A percentile compares a stretch with the other conserved stretches of the same genome.
These are phyloP conservation scores for Ligustrum vulgare DNA, from an alignment of 257 asterid species.

Conservation along the genomic window DNA sequence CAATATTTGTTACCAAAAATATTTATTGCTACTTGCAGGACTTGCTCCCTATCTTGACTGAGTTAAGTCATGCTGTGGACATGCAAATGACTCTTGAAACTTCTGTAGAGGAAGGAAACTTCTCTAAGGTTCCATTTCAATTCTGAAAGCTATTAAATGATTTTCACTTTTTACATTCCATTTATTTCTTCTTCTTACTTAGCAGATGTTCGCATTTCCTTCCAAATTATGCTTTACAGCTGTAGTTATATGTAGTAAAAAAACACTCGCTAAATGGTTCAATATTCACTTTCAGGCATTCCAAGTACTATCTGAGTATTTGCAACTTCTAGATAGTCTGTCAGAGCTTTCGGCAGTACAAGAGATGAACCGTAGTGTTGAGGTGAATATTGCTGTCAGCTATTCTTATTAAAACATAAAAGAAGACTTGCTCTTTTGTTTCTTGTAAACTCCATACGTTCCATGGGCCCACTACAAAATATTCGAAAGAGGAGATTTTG, in stretches of 20 bases:
- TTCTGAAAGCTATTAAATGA: constrained; percentile 25
- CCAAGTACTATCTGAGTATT: constrained; percentile 86
- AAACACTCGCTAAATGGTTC: constrained; percentile 26
- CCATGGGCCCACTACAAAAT: no score
- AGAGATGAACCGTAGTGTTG: constrained; percentile 93
- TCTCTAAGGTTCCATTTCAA: constrained; percentile 68
- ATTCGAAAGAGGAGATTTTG: no score
- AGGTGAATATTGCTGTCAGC: constrained; percentile 53
- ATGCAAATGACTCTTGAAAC: constrained; percentile 82
- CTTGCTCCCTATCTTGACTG: constrained; percentile 77
- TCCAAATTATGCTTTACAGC: constrained; percentile 7
- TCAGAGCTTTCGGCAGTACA: constrained; percentile 83
- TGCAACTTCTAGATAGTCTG: constrained; percentile 85
- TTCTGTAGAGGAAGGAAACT: constrained; percentile 79
- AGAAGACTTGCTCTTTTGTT: constrained; percentile 11
- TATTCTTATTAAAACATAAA: constrained; percentile 12
- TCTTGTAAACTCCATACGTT: neutral
- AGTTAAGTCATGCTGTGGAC: constrained; percentile 83
- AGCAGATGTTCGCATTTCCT: constrained; percentile 26
- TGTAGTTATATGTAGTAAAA: constrained; percentile 14
- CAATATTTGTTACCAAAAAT: constrained; percentile 10
- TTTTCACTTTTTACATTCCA: neutral
- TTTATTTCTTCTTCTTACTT: neutral
- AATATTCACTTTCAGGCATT: constrained; percentile 73
- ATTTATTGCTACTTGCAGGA: constrained; percentile 55